Conservation (phyloP, 2,329 filamentous ascomycete species). For the Fusarium metavorans region DNA sequence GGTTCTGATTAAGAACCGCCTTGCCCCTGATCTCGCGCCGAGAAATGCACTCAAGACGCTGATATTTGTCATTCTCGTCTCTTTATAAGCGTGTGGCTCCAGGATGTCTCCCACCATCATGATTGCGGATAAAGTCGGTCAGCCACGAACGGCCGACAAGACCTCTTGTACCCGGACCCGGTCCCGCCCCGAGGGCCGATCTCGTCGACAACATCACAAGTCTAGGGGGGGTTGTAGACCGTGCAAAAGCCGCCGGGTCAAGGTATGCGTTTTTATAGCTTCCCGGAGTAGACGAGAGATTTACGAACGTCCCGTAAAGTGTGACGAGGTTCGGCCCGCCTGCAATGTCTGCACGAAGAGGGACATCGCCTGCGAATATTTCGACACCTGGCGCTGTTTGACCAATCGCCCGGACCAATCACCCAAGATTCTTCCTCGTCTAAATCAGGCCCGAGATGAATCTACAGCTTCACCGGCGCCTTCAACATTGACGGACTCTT, state of each 20-base stretch:
- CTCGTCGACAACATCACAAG: neutral
- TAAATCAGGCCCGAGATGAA: neutral
- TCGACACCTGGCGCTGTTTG: neutral
- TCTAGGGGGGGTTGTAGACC: neutral
- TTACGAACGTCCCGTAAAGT: neutral
- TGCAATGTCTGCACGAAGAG: neutral
- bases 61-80: neutral
- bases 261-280: neutral
- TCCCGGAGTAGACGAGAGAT: rapidly evolving
- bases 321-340: neutral
- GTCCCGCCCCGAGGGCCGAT: neutral
- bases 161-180: neutral
- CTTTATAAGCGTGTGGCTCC: neutral
- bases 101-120: neutral
- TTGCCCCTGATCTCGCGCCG: neutral
- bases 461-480: neutral
- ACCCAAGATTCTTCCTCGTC: neutral
- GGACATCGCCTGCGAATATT: neutral
- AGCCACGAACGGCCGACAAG: neutral
- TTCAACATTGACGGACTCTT: neutral
- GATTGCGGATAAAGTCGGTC: neutral
- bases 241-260: neutral
- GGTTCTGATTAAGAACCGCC: neutral
- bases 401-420: neutral
- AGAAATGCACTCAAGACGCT: neutral